Conservation (phyloP, 2,329 filamentous ascomycete genomes). For the Colletotrichum zoysiae region DNA sequence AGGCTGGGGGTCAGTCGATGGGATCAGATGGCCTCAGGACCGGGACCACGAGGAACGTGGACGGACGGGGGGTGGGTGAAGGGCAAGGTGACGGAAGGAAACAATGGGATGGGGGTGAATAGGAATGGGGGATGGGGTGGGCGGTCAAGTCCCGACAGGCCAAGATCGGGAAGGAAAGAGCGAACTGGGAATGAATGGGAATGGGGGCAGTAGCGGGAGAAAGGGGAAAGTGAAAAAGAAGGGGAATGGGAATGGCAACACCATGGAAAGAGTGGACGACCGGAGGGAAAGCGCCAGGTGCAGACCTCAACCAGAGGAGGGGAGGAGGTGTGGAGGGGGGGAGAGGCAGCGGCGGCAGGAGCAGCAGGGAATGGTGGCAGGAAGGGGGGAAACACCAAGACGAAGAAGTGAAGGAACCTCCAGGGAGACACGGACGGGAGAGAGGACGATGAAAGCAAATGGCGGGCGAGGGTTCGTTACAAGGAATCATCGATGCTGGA, state of each 20-base stretch:
- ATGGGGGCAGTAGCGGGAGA: constrained; percentile 33
- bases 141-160: constrained; percentile 15
- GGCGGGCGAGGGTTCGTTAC: neutral
- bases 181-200: constrained; percentile 41
- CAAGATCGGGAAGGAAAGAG: constrained; percentile 12
- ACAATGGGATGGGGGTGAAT: constrained; percentile 27
- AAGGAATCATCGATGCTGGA: constrained; percentile 3
- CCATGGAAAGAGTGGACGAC: constrained; percentile 39
- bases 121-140: constrained; percentile 25
- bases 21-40: constrained; percentile 42
- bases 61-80: constrained; percentile 35
- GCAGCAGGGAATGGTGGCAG: constrained; percentile 28
- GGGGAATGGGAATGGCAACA: constrained; percentile 45
- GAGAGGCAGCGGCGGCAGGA: constrained; percentile 10
- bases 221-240: constrained; percentile 26
- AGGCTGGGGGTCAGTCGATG: constrained; percentile 40
- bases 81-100: constrained; percentile 15
- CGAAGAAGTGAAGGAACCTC: constrained; percentile 35
- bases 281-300: constrained; percentile 37
- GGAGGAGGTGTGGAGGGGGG: constrained; percentile 15
- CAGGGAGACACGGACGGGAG: constrained; percentile 11
- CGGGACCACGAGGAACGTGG: constrained; percentile 43
- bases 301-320: constrained; percentile 41
- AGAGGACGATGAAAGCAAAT: neutral
- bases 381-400: constrained; percentile 40